Evolutionary conservation across 2,329 filamentous ascomycete species (phyloP), one percentile per base, ranked within the genome.

Genomic region (Tricladium varicosporioides): DNA sequence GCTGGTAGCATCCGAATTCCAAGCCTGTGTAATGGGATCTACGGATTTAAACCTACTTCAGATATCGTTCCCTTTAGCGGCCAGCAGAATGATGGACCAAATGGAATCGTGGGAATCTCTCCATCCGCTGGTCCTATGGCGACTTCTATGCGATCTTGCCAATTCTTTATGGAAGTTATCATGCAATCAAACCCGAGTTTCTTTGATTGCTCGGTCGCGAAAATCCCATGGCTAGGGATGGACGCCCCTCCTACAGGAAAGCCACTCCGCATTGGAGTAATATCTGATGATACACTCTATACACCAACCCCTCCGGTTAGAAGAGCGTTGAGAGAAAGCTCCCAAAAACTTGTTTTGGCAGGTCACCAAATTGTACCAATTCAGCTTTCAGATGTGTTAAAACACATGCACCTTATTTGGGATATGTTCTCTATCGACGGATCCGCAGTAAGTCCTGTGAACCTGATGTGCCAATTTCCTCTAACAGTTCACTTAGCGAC

Each of bases 11-110:
- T 74, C n/a, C 56, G 73, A 7, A 69, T 73, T 15, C 71, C 72
- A 2, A 76, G 79, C 1, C 77, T 80, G 73, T 80, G 78, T 51
- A 75, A 76, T 54, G 78, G 78, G 0, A 61, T 80, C 2, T 81
- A 79, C 60, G 77, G 78, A 0, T 74, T 81, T 65, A 80, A 80
- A 55, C 78, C 78, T 1, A 65, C 49, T 27, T 45, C 57, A 10
- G 54, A 51, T 11, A 42, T 60, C 8, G 32, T 65, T 15, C 63
- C 63, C 14, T 56, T 60, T 49, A 56, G 75, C 74, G 13, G 76
- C 69, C 73, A 74, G 18, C 70, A 82, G 5, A 71, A 84, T 2
- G 80, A 82, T 0, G 82, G 75, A 57, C 75, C 76, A 8, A 78
- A 79, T 0, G 82, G 83, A 63, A 76, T 79, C 58, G 71, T 71